Evolutionary conservation across 345 rosid species (phyloP), one percentile per base, ranked within the genome.

Genomic region (Citrus sp.): DNA sequence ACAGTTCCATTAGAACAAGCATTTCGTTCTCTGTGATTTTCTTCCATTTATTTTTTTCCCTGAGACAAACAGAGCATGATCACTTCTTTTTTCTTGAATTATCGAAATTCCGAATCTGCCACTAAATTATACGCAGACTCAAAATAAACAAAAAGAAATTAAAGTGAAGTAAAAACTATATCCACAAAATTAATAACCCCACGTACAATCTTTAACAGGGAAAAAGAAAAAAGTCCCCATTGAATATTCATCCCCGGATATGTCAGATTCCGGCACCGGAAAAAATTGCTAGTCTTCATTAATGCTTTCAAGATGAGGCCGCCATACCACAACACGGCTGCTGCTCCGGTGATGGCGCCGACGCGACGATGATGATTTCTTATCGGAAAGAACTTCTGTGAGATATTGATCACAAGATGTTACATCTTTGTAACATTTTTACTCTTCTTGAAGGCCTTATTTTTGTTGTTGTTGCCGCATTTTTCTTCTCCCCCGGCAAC

Each of bases 231-330:
- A 9, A 4, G 2, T 28, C 51, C 51, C 62, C 34, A 65, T 65
- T 46, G 32, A n/a, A 18, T 28, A 6, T 21, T 46, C 34, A n/a
- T 65, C 65, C 1, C 64, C 35, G 19, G 64, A 54, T 22, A 64
- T 32, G 64, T 63, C 56, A 72, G 49, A 72, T 61, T 42, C 77
- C 74, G 77, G 51, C 71, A 2, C n/a, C 67, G 68, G 34, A 73
- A 73, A 83, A 73, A 49, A 61, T 75, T 27, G 35, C 80, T 82
- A 90, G 86, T 93, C 96, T 83, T 96, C 99, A 42, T 81, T 69
- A 80, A 94, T 96, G 92, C 93, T 88, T 58, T 80, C 85, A 12
- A 96, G 92, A 80, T 89, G 92, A 65, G 98, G 98, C 75, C 74
- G 88, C 97, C 98, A 94, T 69, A 78, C 88, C 49, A 87, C 82